These are phyloP conservation scores for Calonectria pauciramosa DNA, from an alignment of 2,329 filamentous ascomycete species.

Conservation along the genomic window DNA sequence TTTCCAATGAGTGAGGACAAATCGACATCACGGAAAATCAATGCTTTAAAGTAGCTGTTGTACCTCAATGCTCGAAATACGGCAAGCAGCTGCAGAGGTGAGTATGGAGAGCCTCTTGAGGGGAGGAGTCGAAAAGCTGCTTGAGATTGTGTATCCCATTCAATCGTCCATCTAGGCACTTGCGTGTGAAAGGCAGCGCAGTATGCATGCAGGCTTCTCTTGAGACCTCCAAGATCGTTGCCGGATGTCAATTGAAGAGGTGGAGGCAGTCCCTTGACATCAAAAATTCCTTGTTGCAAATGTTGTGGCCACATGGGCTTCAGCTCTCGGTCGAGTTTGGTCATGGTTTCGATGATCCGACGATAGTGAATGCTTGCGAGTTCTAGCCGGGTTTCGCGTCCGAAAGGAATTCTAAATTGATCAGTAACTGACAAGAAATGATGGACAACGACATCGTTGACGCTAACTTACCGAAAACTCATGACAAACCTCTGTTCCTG, in stretches of 20 bases:
- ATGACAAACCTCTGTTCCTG: slow-evolving; percentile 70
- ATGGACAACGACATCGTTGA: neutral
- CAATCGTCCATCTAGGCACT: slow-evolving; percentile 66
- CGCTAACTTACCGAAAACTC: slow-evolving; percentile 62
- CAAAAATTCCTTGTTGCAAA: slow-evolving; percentile 67
- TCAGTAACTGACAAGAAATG: slow-evolving; percentile 24
- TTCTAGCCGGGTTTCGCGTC: slow-evolving; percentile 60
- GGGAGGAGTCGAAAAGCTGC: slow-evolving; percentile 69
- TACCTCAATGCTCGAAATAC: slow-evolving; percentile 69
- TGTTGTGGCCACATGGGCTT: slow-evolving; percentile 72
- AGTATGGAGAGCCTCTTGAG: slow-evolving; percentile 57
- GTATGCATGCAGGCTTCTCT: slow-evolving; percentile 68
- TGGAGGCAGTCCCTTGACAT: slow-evolving; percentile 65
- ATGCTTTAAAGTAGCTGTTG: slow-evolving; percentile 70
- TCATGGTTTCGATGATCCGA: slow-evolving; percentile 67
- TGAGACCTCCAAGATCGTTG: slow-evolving; percentile 68
- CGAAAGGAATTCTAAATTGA: slow-evolving; percentile 55
- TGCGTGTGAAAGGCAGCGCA: slow-evolving; percentile 65
- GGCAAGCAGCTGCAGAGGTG: slow-evolving; percentile 66
- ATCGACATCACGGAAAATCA: slow-evolving; percentile 69
- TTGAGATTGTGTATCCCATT: slow-evolving; percentile 56
- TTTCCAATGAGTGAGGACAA: slow-evolving; percentile 56
- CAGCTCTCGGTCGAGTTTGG: slow-evolving; percentile 67
- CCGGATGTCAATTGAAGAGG: slow-evolving; percentile 67
- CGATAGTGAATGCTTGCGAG: slow-evolving; percentile 68